Percentiles rank a stretch among this genome's conserved stretches.
These are phyloP conservation scores for Starmerella bombicola DNA, from an alignment of 805 yeast genomes.

Conservation along the genomic window DNA sequence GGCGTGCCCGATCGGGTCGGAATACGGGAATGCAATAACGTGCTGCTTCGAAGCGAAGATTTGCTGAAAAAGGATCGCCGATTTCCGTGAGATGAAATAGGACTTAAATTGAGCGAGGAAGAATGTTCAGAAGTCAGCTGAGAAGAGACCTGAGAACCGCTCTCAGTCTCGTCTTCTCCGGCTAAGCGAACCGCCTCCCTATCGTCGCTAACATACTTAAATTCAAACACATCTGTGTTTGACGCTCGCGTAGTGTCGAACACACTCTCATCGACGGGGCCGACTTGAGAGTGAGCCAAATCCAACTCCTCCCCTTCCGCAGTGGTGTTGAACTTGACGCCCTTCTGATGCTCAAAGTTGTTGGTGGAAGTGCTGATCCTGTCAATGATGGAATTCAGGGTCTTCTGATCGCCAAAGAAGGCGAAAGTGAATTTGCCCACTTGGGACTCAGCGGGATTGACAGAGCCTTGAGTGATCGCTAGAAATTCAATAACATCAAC, in stretches of 20 bases:
- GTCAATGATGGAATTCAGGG: background rate
- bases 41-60: background rate
- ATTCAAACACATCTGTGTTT: constrained; percentile 2
- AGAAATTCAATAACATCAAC: constrained; percentile 34
- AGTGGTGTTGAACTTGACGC: background rate
- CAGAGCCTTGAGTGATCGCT: constrained; percentile 1
- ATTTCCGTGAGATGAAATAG: background rate
- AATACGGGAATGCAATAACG: background rate
- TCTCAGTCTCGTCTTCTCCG: background rate
- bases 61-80: background rate
- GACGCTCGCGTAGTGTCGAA: constrained; percentile 15
- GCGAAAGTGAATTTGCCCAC: constrained; percentile 11
- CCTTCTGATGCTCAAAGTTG: constrained; percentile 6
- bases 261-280: constrained; percentile 6
- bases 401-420: constrained; percentile 12
- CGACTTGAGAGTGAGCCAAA: constrained; percentile 2
- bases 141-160: background rate
- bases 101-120: background rate
- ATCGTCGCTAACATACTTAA: background rate
- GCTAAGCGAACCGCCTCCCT: background rate
- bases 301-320: background rate
- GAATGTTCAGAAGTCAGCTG: background rate
- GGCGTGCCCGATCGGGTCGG: constrained; percentile 2
- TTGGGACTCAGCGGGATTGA: background rate
- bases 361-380: background rate